phyloP scores from a whole-genome alignment of 306 rosid species.

The Cicer cuneatum region DNA sequence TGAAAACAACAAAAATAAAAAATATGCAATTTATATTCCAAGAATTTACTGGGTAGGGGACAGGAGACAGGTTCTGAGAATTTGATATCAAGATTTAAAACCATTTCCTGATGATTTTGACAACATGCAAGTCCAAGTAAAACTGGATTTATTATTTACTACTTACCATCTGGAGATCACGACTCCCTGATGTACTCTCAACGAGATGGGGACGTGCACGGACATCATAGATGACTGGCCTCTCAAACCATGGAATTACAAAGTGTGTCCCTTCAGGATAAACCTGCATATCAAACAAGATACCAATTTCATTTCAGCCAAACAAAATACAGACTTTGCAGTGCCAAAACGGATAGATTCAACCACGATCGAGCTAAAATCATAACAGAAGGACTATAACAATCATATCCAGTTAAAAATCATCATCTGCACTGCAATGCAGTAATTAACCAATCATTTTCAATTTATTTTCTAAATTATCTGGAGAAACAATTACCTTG shows the following conservation, averaged over 20 bases:
- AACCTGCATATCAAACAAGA: conserved; percentile 59
- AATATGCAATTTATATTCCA: conserved; percentile 18
- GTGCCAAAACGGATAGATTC: neutral
- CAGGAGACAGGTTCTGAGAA: neutral
- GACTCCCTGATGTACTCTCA: conserved; percentile 82
- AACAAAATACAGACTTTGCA: neutral
- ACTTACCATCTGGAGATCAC: conserved; percentile 84
- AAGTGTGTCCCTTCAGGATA: conserved; percentile 94
- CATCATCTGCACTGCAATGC: conserved; percentile 3
- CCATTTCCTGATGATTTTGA: neutral
- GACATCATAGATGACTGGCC: conserved; percentile 87
- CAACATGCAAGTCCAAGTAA: neutral
- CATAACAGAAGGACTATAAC: neutral
- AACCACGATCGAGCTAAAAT: conserved; percentile 1
- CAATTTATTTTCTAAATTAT: neutral
- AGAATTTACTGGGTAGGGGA: neutral
- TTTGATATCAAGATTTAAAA: neutral
- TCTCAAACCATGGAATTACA: conserved; percentile 86
- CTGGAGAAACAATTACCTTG: conserved; percentile 56
- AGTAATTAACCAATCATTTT: neutral
- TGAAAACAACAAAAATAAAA: neutral
- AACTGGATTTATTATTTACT: neutral
- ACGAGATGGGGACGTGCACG: conserved; percentile 76
- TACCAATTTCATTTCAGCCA: neutral
- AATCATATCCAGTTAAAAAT: neutral